phyloP scores from a whole-genome alignment of 768 basidiomycete species.

The Boletus pseudopeckii region DNA sequence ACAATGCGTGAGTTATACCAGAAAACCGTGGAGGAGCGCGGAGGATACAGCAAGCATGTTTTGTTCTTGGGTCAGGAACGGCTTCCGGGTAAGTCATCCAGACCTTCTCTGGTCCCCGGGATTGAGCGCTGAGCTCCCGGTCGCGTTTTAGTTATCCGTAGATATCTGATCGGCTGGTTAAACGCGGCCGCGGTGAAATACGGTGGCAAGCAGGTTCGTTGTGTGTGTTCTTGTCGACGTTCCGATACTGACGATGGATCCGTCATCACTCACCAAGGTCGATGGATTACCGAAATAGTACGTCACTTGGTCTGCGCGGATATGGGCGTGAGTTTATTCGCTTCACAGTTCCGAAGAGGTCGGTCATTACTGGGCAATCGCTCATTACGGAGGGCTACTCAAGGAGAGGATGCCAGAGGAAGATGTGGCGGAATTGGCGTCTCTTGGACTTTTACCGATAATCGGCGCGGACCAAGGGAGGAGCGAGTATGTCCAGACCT shows the following conservation, averaged over 20 bases:
- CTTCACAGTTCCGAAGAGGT: too few species aligned
- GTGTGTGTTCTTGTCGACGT: too few species aligned
- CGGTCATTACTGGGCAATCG: too few species aligned
- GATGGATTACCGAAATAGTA: neutral
- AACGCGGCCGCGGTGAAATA: neutral
- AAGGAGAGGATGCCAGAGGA: neutral
- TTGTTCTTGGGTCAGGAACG: neutral
- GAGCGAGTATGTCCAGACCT: neutral
- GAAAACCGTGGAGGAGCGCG: neutral
- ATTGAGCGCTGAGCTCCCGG: too few species aligned
- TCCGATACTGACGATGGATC: neutral
- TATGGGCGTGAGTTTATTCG: too few species aligned
- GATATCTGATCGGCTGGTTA: neutral
- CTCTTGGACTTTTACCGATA: neutral
- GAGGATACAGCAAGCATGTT: neutral
- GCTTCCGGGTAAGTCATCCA: neutral
- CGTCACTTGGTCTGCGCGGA: neutral
- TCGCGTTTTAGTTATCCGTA: neutral
- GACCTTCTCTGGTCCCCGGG: neutral
- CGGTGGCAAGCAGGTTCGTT: neutral
- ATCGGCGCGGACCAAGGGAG: neutral
- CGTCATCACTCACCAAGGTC: neutral
- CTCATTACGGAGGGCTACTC: neutral
- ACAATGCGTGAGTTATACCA: neutral
- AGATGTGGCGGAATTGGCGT: neutral